phyloP scores from a whole-genome alignment of 2,329 filamentous ascomycete species.

The Fusarium kyushuense region DNA sequence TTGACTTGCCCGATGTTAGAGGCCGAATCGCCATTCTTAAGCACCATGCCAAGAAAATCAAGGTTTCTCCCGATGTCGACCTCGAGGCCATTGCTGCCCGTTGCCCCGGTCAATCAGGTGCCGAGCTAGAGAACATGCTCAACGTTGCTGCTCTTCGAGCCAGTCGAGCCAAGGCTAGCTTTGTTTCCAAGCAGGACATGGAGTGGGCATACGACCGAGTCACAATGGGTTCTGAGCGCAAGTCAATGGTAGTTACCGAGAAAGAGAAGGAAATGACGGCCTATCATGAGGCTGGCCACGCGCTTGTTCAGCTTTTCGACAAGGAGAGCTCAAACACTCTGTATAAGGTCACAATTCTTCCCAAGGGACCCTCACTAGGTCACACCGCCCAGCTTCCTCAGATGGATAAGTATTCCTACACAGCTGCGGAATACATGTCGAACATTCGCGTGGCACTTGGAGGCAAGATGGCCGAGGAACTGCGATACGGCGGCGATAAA shows the following conservation, averaged over 20 bases:
- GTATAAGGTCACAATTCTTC: constrained; percentile 98
- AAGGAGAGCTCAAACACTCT: constrained; percentile 78
- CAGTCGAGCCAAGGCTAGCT: constrained; percentile 83
- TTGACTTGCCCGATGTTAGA: constrained; percentile 90
- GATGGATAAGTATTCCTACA: constrained; percentile 91
- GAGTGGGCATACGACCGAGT: constrained; percentile 99
- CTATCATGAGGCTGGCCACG: constrained; percentile 96
- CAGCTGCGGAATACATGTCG: constrained; percentile 85
- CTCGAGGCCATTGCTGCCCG: constrained; percentile 85
- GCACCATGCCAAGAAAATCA: constrained; percentile 93
- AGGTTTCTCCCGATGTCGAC: constrained; percentile 83
- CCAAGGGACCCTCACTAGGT: constrained; percentile 86
- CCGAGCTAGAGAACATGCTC: constrained; percentile 95
- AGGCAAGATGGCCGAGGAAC: constrained; percentile 89
- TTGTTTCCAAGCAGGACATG: constrained; percentile 83
- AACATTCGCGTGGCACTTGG: constrained; percentile 85
- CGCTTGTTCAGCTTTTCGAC: constrained; percentile 87
- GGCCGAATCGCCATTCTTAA: constrained; percentile 93
- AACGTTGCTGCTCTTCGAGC: constrained; percentile 96
- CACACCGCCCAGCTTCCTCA: constrained; percentile 89
- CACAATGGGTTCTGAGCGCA: constrained; percentile 94
- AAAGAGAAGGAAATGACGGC: constrained; percentile 97
- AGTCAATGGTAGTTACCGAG: constrained; percentile 87
- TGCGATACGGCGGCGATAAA: constrained; percentile 90
- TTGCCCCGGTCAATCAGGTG: constrained; percentile 92